Conservation (phyloP, 2,329 filamentous ascomycete species). For the Chaetothyriales sp. region DNA sequence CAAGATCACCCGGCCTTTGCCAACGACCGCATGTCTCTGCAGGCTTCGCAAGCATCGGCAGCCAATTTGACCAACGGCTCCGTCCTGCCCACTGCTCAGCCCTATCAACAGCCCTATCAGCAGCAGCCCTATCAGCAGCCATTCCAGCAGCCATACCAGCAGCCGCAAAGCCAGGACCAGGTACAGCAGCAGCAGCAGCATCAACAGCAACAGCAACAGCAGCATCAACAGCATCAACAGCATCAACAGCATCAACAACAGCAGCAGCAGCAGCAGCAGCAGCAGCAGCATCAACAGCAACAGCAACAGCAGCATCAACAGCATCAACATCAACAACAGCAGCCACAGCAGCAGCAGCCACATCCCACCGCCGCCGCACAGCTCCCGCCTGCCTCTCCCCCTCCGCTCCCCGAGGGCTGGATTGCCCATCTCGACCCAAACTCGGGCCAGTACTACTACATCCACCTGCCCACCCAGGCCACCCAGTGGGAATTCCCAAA, state of each 20-base stretch:
- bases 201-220: conserved; percentile 1
- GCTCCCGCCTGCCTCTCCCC: conserved; percentile 64
- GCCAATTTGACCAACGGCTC: background rate
- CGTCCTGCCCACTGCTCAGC: background rate
- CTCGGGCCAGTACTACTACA: conserved; percentile 97
- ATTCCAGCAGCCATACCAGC: background rate
- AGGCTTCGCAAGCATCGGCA: background rate
- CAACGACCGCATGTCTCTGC: conserved; percentile 50
- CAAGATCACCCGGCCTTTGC: conserved; percentile 76
- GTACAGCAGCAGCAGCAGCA: conserved; percentile 1
- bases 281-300: conserved; percentile 2
- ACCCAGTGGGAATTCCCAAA: conserved; percentile 99
- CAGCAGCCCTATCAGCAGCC: conserved; percentile 1
- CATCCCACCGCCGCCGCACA: conserved; percentile 22
- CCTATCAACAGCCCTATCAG: background rate
- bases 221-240: conserved; percentile 2
- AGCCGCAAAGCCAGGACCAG: background rate
- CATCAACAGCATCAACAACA: background rate
- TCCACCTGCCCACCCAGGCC: conserved; percentile 84
- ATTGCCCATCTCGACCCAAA: conserved; percentile 92
- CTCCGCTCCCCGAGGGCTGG: conserved; percentile 92
- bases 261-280: conserved; percentile 4
- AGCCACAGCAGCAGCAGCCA: conserved; percentile 7
- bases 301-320: conserved; percentile 6
- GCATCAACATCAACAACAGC: background rate